Base-by-base conservation (phyloP, 1,284 basidiomycete species). In the Volvariella volvacea region DNA sequence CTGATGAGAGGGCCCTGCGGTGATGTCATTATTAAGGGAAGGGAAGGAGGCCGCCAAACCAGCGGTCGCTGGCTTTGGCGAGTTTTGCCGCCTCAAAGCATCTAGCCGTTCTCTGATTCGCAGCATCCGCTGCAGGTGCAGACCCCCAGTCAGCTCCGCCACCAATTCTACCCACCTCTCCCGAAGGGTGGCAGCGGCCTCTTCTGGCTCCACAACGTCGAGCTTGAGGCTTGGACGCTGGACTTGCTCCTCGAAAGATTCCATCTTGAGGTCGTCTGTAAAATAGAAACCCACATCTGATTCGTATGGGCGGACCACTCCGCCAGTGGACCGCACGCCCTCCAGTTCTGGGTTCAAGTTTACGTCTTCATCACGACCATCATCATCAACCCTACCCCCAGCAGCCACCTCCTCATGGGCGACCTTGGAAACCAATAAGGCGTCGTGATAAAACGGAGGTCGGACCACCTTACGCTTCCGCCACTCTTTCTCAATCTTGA, bases 281-380 rank as follows among this genome's bases (percentile, higher is more conserved):
- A 55, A 50, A 46, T 56, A 45, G 50, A 69, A 62, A 10, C 68
- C 68, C 34, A 67, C 65, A 44, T 58, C 56, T 16, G 47, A 50
- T 48, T 71, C 69, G 48, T 70, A 70, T 7, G 46, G 44, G 41
- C 44, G 41, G 9, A 68, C 40, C 7, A 56, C 56, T 17, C 62
- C 61, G 42, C 54, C 39, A 3, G 61, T 64, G 42, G 42, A 50
- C 44, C 50, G 55, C 28, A 66, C 63, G 9, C 66, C 68, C 40
- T 57, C 54, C 36, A 66, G 53, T 16, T 65, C 61, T 39, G 53
- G 22, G 50, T 63, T 70, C 50, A 69, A 47, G 31, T 47, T 51
- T 39, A 57, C 50, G 17, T 60, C 60, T 44, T 48, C 44, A 42
- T 48, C 42, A 43, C 43, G 31, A 43, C 36, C 36, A 44, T 48